Percentiles rank a stretch among this genome's conserved stretches.
phyloP scores from a whole-genome alignment of 305 asterid genomes.

The Fraxinus paxiana region DNA sequence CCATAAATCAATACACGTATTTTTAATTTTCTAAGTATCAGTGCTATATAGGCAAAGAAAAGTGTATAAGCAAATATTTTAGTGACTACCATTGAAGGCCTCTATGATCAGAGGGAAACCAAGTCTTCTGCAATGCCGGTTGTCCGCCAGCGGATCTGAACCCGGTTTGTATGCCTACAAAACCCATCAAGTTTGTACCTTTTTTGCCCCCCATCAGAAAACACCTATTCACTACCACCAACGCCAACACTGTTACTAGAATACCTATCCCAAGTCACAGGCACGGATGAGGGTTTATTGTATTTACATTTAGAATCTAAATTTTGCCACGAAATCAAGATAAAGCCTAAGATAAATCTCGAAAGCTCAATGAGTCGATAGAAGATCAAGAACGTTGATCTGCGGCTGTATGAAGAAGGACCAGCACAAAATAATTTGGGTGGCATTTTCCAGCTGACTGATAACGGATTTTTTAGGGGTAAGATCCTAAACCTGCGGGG shows the following conservation, averaged over 20 bases:
- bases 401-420: conserved; percentile 40
- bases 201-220: conserved; percentile 40
- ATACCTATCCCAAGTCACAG: conserved; percentile 72
- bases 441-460: conserved; percentile 44
- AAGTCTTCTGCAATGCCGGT: conserved; percentile 64
- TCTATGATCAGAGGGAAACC: conserved; percentile 85
- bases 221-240: conserved; percentile 13
- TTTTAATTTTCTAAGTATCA: neutral
- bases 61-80: neutral
- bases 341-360: conserved; percentile 46
- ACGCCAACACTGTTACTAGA: neutral
- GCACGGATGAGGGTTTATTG: conserved; percentile 58
- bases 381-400: conserved; percentile 47
- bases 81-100: conserved; percentile 60
- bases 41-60: neutral
- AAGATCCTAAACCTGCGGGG: neutral
- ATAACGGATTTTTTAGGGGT: neutral
- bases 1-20: neutral
- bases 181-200: conserved; percentile 80
- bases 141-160: conserved; percentile 76
- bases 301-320: conserved; percentile 43
- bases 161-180: conserved; percentile 89
- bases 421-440: conserved; percentile 62
- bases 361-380: conserved; percentile 44
- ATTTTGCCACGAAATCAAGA: conserved; percentile 41